phyloP scores from a whole-genome alignment of 768 basidiomycete species.

The Suillus occidentalis region DNA sequence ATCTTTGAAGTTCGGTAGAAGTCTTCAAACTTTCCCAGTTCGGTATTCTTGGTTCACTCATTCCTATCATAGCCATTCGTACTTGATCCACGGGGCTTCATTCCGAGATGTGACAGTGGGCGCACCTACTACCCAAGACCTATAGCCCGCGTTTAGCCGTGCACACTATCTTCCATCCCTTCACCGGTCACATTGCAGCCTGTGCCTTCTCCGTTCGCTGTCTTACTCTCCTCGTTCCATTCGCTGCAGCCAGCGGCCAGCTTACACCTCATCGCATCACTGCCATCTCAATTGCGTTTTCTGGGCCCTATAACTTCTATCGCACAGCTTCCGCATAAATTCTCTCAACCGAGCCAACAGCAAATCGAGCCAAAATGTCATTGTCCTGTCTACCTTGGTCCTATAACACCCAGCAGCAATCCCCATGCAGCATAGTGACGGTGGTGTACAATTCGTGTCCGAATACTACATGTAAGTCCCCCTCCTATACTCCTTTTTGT shows the following conservation, averaged over 20 bases:
- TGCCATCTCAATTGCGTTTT: background rate
- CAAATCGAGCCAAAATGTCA: background rate
- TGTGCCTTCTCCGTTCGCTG: background rate
- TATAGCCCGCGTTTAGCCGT: background rate
- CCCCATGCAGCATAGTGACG: conserved; percentile 19
- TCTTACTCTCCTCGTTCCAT: background rate
- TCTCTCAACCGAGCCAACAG: background rate
- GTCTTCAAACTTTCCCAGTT: background rate
- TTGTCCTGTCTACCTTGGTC: conserved; percentile 3
- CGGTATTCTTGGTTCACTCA: background rate
- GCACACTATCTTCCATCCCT: background rate
- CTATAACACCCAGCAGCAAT: conserved; percentile 11
- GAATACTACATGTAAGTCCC: conserved; percentile 14
- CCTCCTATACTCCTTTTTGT: background rate
- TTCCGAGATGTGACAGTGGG: conserved; percentile 7
- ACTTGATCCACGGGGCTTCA: conserved; percentile 10
- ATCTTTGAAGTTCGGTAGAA: background rate
- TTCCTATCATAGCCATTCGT: conserved; percentile 2
- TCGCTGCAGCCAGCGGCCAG: background rate
- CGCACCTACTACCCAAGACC: background rate
- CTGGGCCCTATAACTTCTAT: background rate
- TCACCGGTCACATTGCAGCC: background rate
- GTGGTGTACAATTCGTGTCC: conserved; percentile 21
- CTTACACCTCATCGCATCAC: background rate
- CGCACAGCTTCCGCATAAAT: background rate